A percentile compares a stretch with the other conserved stretches of the same genome.
Evolutionary conservation across 345 rosid species (phyloP).

Genomic region (Erodium maritimum): DNA sequence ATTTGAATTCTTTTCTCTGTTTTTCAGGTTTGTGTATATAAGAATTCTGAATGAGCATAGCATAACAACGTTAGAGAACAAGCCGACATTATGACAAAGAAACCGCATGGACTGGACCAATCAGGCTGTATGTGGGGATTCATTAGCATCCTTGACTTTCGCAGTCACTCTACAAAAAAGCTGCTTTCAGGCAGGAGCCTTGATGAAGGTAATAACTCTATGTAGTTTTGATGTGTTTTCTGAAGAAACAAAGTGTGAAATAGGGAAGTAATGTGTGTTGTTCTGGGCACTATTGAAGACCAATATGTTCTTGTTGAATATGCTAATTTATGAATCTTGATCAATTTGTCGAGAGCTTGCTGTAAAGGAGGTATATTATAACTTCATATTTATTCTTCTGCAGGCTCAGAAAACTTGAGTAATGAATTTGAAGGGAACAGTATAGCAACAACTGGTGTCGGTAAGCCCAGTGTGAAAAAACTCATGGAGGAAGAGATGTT

Average conservation of each 20-base stretch:
- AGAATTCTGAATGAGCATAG: slow-evolving; percentile 4
- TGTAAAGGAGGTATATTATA: too few relatives aligned
- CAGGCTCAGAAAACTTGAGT: slow-evolving; percentile 30
- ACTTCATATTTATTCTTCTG: slow-evolving; percentile 9
- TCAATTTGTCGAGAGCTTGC: background rate
- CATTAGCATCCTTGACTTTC: slow-evolving; percentile 70
- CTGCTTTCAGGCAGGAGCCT: slow-evolving; percentile 52
- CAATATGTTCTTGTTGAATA: too few relatives aligned
- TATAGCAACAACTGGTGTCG: slow-evolving; percentile 8
- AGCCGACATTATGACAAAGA: slow-evolving; percentile 37
- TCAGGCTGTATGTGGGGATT: slow-evolving; percentile 82
- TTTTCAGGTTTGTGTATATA: slow-evolving; percentile 15
- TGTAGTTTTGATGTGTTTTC: background rate
- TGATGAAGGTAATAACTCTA: slow-evolving; percentile 32
- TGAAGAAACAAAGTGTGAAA: background rate
- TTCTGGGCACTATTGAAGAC: too few relatives aligned
- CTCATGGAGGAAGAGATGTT: slow-evolving; percentile 91
- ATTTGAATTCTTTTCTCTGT: slow-evolving; percentile 3
- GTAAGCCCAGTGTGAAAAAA: slow-evolving; percentile 73
- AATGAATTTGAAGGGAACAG: slow-evolving; percentile 34
- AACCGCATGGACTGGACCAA: slow-evolving; percentile 42
- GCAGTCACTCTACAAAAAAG: slow-evolving; percentile 50
- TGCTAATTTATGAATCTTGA: too few relatives aligned
- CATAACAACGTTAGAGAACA: background rate
- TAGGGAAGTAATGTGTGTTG: too few relatives aligned